Conservation (phyloP, 225 moss, liverwort and hornwort genomes). For the Antitrichia curtipendula region DNA sequence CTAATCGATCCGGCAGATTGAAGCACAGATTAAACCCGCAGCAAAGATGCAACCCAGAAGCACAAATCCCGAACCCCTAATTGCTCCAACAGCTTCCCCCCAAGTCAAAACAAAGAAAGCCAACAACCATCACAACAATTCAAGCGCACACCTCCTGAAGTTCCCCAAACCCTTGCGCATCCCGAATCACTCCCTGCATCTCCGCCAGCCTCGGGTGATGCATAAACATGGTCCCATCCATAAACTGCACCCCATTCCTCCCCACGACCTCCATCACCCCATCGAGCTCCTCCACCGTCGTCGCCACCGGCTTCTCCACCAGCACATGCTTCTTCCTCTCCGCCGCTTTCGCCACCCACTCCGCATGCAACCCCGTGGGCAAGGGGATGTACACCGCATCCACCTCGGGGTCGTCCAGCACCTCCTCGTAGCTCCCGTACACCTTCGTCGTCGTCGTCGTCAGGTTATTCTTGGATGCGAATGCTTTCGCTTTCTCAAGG, state of each 20-base stretch:
- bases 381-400: conserved; percentile 44
- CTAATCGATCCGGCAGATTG: background rate
- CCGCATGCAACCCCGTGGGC: conserved; percentile 32
- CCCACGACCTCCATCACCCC: background rate
- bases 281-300: conserved; percentile 31
- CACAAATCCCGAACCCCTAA: background rate
- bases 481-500: conserved; percentile 6
- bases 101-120: background rate
- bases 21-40: background rate
- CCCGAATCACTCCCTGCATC: conserved; percentile 10
- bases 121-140: background rate
- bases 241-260: conserved; percentile 16
- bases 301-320: conserved; percentile 45
- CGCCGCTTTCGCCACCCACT: conserved; percentile 46
- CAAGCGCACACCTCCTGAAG: conserved; percentile 6
- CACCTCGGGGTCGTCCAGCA: conserved; percentile 21
- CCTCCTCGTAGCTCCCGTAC: conserved; percentile 36
- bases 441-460: background rate
- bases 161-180: conserved; percentile 3
- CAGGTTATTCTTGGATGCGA: conserved; percentile 1
- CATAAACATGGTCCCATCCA: conserved; percentile 56
- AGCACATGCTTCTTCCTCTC: conserved; percentile 33
- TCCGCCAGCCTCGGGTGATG: conserved; percentile 33
- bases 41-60: too few relatives aligned
- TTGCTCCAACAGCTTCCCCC: background rate